Percentiles rank a stretch among this genome's conserved stretches.
These are phyloP conservation scores for Solanum chmielewskii DNA, from an alignment of 257 asterid species.

Conservation along the genomic window DNA sequence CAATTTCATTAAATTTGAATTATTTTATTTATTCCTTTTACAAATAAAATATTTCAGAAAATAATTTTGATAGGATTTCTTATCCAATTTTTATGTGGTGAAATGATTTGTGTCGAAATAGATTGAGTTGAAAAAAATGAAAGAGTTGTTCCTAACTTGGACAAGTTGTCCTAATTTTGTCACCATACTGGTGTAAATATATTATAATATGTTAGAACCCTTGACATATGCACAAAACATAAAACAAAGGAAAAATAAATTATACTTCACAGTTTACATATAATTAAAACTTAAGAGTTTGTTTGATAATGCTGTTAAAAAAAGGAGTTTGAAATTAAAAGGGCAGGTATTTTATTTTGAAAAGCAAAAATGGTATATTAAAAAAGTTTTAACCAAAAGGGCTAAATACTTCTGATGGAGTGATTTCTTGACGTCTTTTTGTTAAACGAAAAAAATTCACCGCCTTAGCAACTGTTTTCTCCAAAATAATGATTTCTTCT, in stretches of 20 bases:
- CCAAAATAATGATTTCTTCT: no score
- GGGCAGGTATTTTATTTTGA: rapidly evolving
- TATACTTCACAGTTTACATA: background rate
- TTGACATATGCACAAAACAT: background rate
- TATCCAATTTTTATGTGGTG: background rate
- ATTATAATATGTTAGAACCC: background rate
- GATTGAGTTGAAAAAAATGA: background rate
- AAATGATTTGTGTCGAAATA: background rate
- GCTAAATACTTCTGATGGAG: no score
- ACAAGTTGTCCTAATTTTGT: background rate
- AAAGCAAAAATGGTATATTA: no score
- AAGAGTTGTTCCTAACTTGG: background rate
- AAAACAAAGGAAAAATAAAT: background rate
- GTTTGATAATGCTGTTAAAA: no score
- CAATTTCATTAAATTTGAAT: background rate
- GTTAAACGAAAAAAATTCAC: no score
- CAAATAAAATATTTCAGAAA: background rate
- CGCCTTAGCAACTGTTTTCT: no score
- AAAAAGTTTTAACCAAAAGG: no score
- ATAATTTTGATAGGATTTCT: background rate
- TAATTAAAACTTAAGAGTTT: background rate
- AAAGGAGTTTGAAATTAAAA: rapidly evolving
- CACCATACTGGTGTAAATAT: background rate
- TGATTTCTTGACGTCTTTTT: no score
- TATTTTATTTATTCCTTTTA: no score